Conservation (phyloP, 495 filamentous ascomycete genomes). For the Cercophora sp. region DNA sequence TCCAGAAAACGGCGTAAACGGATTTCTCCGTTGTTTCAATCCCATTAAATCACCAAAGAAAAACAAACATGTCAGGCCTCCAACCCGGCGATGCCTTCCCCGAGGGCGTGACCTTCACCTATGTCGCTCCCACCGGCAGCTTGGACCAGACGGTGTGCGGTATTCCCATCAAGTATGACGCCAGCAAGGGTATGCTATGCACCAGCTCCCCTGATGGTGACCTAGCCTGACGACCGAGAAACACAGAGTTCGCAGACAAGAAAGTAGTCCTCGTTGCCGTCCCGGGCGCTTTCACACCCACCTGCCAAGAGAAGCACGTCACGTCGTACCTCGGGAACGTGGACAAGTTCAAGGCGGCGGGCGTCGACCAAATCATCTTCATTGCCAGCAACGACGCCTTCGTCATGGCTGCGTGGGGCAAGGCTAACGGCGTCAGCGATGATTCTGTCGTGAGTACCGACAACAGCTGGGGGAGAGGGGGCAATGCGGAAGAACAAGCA, state of each 20-base stretch:
- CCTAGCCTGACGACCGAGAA: too few relatives aligned
- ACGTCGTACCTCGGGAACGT: slow-evolving; percentile 79
- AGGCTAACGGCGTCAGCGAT: slow-evolving; percentile 79
- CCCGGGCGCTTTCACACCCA: slow-evolving; percentile 93
- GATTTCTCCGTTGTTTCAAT: too few relatives aligned
- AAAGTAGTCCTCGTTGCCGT: slow-evolving; percentile 89
- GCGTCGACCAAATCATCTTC: slow-evolving; percentile 79
- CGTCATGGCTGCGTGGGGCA: slow-evolving; percentile 94
- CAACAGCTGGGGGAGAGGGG: too few relatives aligned
- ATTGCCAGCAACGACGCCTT: slow-evolving; percentile 88
- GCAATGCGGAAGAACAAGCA: too few relatives aligned
- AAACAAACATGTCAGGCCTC: slow-evolving; percentile 67
- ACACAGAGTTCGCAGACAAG: slow-evolving; percentile 76
- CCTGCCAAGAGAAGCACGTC: slow-evolving; percentile 83
- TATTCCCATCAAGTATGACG: slow-evolving; percentile 72
- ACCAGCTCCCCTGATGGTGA: too few relatives aligned
- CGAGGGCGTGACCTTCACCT: slow-evolving; percentile 71
- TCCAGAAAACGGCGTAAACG: too few relatives aligned
- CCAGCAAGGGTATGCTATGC: slow-evolving; percentile 66
- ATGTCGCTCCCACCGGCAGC: slow-evolving; percentile 66
- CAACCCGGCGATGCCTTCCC: slow-evolving; percentile 83
- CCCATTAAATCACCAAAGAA: background rate
- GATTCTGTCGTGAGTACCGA: slow-evolving; percentile 78
- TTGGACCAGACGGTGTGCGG: slow-evolving; percentile 70
- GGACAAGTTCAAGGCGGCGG: slow-evolving; percentile 69